A percentile compares a stretch with the other conserved stretches of the same genome.
Evolutionary conservation across 2,329 filamentous ascomycete genomes (phyloP).

Genomic region (Fusarium sp.): DNA sequence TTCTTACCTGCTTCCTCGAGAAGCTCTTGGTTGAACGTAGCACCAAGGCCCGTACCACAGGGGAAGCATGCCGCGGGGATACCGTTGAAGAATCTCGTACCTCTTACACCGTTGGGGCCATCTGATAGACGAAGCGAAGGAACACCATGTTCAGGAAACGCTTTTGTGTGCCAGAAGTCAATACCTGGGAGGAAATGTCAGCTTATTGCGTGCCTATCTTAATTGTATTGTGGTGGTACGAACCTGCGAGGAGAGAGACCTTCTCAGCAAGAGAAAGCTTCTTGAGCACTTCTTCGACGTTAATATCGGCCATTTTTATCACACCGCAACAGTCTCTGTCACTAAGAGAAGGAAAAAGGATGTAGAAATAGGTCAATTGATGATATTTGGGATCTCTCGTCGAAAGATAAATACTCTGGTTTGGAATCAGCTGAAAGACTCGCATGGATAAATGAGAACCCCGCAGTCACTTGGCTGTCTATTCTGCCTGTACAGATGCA

Average conservation of each 20-base stretch:
- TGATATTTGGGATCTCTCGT: neutral
- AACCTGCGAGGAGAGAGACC: constrained; percentile 67
- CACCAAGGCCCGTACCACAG: constrained; percentile 70
- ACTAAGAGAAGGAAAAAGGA: neutral
- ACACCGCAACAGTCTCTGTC: neutral
- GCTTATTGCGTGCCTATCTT: neutral
- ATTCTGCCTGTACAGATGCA: constrained; percentile 41
- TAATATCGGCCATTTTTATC: constrained; percentile 63
- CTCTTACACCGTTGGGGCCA: constrained; percentile 79
- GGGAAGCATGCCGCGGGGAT: constrained; percentile 73
- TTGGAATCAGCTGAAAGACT: neutral
- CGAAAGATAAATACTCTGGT: constrained; percentile 12
- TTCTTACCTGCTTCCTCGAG: constrained; percentile 65
- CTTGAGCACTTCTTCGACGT: constrained; percentile 68
- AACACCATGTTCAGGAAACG: constrained; percentile 72
- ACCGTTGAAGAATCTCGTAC: constrained; percentile 78
- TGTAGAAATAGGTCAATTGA: constrained; percentile 25
- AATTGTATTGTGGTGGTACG: constrained; percentile 17
- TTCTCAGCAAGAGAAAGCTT: constrained; percentile 69
- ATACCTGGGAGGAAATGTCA: constrained; percentile 59
- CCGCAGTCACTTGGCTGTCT: constrained; percentile 27
- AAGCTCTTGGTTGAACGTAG: constrained; percentile 70
- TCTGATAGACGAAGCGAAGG: constrained; percentile 77
- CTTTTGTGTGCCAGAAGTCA: constrained; percentile 79
- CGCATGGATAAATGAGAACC: constrained; percentile 40